phyloP scores from a whole-genome alignment of 192 early-diverging fungal genomes.

The Coemansia sp. region DNA sequence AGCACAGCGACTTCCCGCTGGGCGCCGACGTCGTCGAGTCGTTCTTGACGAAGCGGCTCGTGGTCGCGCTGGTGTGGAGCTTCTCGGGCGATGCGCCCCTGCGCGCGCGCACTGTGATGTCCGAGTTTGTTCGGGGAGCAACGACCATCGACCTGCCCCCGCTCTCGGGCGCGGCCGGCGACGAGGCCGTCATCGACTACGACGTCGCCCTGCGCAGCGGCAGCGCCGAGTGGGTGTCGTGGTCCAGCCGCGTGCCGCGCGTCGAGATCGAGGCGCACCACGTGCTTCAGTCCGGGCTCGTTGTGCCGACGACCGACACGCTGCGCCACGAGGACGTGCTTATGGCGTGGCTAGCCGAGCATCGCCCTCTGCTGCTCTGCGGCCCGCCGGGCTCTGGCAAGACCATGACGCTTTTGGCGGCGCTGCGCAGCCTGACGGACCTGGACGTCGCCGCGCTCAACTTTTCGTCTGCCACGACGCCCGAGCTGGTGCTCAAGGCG shows the following conservation, averaged over 20 bases:
- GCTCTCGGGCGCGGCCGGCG: slow-evolving; percentile 14
- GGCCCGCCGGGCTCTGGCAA: slow-evolving; percentile 99
- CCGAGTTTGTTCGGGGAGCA: slow-evolving; percentile 74
- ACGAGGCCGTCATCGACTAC: slow-evolving; percentile 78
- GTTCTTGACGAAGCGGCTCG: slow-evolving; percentile 80
- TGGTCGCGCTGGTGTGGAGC: slow-evolving; percentile 88
- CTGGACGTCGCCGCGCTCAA: slow-evolving; percentile 98
- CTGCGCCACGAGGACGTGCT: slow-evolving; percentile 95
- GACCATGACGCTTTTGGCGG: slow-evolving; percentile 98
- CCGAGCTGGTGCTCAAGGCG: slow-evolving; percentile 90
- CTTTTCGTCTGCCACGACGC: slow-evolving; percentile 97
- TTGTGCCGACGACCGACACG: slow-evolving; percentile 98
- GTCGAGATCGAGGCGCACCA: slow-evolving; percentile 95
- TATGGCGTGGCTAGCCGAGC: slow-evolving; percentile 93
- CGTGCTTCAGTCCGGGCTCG: slow-evolving; percentile 86
- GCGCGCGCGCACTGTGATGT: slow-evolving; percentile 67
- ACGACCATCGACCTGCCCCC: slow-evolving; percentile 75
- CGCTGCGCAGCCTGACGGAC: slow-evolving; percentile 87
- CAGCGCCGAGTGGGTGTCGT: slow-evolving; percentile 84
- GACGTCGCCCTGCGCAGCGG: slow-evolving; percentile 73
- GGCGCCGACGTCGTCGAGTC: slow-evolving; percentile 66
- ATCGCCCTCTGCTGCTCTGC: slow-evolving; percentile 92
- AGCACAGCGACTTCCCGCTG: slow-evolving; percentile 96
- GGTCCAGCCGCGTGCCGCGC: slow-evolving; percentile 83
- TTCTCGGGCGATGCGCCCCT: slow-evolving; percentile 86